Base-by-base conservation (phyloP, 1,139 yeast species). In the Blastobotrys ciferrii region DNA sequence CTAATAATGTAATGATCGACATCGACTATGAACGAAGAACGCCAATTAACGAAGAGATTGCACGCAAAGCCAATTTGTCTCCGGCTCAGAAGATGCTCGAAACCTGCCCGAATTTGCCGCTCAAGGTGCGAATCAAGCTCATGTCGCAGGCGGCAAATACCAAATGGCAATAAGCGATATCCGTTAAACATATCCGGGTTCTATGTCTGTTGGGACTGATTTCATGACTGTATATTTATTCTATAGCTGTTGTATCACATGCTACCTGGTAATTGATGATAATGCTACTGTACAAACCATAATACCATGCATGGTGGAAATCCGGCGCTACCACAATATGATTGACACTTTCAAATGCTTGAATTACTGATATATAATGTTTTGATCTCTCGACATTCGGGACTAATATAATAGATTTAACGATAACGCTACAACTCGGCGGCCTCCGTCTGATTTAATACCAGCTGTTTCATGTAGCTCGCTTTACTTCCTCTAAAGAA, bases 1-100 rank as follows among this genome's bases (percentile, higher is more conserved):
- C 48, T 11, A 45, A 51, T 35, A 43, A 51, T 15, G 49, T 55
- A n/a, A 58, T 56, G 25, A 52, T 62, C 33, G 65, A 62, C 44
- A 40, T 62, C 14, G 61, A 60, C 40, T 59, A 59, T 43, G 61
- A 55, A 31, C 39, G 17, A 31, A 9, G 45, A 33, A 11, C 35
- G 20, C 20, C 46, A 42, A 11, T 36, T 42, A 37, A 42, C 19
- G 39, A 42, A 20, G 45, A 32, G 31, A 20, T 19, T 23, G 35
- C 23, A 17, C 15, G 33, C 36, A 41, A 32, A 18, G 13, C 39
- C 9, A 45, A 40, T 12, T 17, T 30, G 13, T 32, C 42, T 17
- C 36, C 39, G 3, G 37, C 39, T 15, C 37, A 38, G 28, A 37
- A 38, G 12, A 43, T 36, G 47, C 43, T 37, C 4, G 38, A 37